A percentile compares a stretch with the other conserved stretches of the same genome.
These are phyloP conservation scores for Mycena polygramma DNA, from an alignment of 768 basidiomycete genomes.

Conservation along the genomic window DNA sequence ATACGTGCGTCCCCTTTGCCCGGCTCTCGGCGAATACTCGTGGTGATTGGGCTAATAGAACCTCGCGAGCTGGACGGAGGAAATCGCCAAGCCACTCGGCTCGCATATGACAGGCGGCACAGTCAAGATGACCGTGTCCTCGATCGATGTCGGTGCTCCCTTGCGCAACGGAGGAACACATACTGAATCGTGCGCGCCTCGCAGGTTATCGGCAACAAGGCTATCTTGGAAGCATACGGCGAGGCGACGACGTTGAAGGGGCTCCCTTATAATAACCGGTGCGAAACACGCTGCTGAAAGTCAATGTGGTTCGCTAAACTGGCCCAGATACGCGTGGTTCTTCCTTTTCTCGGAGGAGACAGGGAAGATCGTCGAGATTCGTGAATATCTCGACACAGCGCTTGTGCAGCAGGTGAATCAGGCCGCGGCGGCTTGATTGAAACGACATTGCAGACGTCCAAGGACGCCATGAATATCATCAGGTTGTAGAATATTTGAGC, in stretches of 20 bases:
- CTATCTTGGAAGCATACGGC: constrained; percentile 9
- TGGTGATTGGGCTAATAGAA: neutral
- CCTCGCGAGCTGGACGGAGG: constrained; percentile 14
- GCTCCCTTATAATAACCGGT: constrained; percentile 15
- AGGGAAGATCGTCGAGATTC: constrained; percentile 21
- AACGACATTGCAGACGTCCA: no score
- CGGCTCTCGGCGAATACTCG: neutral
- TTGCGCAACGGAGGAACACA: neutral
- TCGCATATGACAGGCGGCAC: neutral
- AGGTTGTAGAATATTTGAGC: no score
- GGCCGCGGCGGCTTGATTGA: no score
- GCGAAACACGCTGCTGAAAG: neutral
- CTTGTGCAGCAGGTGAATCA: constrained; percentile 7
- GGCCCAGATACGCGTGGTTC: constrained; percentile 1
- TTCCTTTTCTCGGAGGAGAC: constrained; percentile 20
- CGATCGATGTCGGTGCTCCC: constrained; percentile 1
- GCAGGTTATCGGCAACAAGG: constrained; percentile 24
- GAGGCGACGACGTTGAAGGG: constrained; percentile 15
- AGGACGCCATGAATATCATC: no score
- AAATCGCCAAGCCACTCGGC: constrained; percentile 8
- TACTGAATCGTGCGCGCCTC: neutral
- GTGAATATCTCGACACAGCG: constrained; percentile 20
- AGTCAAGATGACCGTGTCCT: neutral
- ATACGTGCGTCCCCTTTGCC: constrained; percentile 6
- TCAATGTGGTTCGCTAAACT: neutral